Evolutionary conservation across 768 basidiomycete genomes (phyloP).

Genomic region (Lyophyllum semitale): DNA sequence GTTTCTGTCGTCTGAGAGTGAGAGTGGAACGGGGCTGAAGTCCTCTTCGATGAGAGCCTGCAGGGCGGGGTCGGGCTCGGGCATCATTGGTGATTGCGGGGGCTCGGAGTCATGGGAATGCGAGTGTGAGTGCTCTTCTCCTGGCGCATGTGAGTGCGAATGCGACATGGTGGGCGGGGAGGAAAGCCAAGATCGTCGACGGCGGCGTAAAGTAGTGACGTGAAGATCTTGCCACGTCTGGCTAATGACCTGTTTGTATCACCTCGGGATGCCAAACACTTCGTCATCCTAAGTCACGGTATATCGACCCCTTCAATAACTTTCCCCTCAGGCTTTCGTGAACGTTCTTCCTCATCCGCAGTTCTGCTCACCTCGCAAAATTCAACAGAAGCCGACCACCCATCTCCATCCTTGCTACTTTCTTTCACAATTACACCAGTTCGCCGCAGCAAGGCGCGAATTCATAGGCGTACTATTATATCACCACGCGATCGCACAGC

Average conservation of each 20-base stretch:
- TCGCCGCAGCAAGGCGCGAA: too few species aligned
- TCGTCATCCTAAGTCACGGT: too few species aligned
- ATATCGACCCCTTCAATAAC: too few species aligned
- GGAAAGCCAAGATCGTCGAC: neutral
- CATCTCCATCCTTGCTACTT: too few species aligned
- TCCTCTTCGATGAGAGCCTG: slow-evolving; percentile 79
- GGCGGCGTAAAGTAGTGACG: neutral
- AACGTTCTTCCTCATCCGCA: too few species aligned
- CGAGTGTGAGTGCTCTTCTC: slow-evolving; percentile 51
- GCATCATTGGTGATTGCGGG: slow-evolving; percentile 44
- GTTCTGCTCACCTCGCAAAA: too few species aligned
- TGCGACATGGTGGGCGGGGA: slow-evolving; percentile 59
- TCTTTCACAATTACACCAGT: too few species aligned
- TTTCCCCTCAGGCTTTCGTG: too few species aligned
- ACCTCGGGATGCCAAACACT: neutral
- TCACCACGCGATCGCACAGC: too few species aligned
- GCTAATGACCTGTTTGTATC: slow-evolving; percentile 12
- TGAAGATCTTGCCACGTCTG: slow-evolving; percentile 15
- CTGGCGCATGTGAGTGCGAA: slow-evolving; percentile 62
- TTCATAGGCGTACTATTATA: too few species aligned
- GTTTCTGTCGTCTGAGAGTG: slow-evolving; percentile 53
- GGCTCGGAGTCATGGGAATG: slow-evolving; percentile 40
- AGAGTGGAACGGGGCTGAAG: slow-evolving; percentile 59
- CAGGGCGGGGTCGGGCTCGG: slow-evolving; percentile 67
- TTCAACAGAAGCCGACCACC: too few species aligned